These are phyloP conservation scores for Fusarium sp. DNA, from an alignment of 2,329 filamentous ascomycete species.

Conservation along the genomic window DNA sequence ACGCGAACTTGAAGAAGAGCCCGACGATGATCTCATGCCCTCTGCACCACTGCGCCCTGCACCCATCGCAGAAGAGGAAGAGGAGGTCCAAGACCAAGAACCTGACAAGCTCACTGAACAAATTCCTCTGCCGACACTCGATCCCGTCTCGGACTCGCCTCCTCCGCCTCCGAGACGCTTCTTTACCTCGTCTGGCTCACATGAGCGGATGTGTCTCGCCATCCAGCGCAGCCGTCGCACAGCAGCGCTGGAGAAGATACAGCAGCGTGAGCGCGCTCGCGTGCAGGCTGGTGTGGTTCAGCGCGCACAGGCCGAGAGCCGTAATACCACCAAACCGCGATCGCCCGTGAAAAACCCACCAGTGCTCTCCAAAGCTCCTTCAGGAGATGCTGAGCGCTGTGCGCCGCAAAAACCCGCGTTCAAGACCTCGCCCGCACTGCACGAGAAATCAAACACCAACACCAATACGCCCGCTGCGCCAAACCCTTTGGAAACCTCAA, in stretches of 20 bases:
- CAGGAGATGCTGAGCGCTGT: background rate
- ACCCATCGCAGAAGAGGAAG: slow-evolving; percentile 29
- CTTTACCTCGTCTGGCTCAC: slow-evolving; percentile 53
- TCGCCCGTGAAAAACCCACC: background rate
- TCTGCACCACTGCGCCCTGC: slow-evolving; percentile 8
- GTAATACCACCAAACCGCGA: slow-evolving; percentile 1
- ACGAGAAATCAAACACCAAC: slow-evolving; percentile 9
- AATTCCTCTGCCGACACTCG: slow-evolving; percentile 26
- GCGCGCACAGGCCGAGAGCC: slow-evolving; percentile 26
- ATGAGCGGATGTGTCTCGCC: slow-evolving; percentile 50
- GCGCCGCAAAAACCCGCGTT: slow-evolving; percentile 3
- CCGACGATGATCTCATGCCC: slow-evolving; percentile 10
- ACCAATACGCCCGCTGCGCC: background rate
- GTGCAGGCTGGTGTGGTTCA: slow-evolving; percentile 35
- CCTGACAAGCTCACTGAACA: slow-evolving; percentile 24
- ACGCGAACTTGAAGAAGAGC: slow-evolving; percentile 61
- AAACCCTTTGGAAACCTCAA: background rate
- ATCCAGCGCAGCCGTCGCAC: slow-evolving; percentile 51
- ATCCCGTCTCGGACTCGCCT: slow-evolving; percentile 16
- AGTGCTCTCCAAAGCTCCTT: background rate
- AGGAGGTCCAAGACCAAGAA: slow-evolving; percentile 24
- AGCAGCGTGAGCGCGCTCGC: slow-evolving; percentile 42
- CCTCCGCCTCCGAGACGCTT: slow-evolving; percentile 45
- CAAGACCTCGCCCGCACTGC: background rate
- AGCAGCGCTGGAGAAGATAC: slow-evolving; percentile 48